phyloP scores from a whole-genome alignment of 2,329 filamentous ascomycete species.

The Fusarium redolens region DNA sequence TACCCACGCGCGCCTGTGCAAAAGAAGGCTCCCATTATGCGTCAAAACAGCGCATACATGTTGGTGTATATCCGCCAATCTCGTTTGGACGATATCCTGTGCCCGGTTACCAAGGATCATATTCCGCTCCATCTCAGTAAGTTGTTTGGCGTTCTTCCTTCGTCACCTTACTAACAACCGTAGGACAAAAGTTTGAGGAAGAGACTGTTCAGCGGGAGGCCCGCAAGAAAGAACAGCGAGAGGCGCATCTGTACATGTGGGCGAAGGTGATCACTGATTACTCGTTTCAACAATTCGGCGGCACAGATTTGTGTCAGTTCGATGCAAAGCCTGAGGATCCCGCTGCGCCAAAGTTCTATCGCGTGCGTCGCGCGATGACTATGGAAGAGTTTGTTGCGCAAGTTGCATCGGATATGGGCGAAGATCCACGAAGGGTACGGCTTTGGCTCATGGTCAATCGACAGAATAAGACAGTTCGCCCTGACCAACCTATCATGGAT shows the following conservation, averaged over 20 bases:
- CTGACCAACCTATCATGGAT: slow-evolving; percentile 87
- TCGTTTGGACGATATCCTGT: slow-evolving; percentile 83
- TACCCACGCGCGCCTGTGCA: slow-evolving; percentile 59
- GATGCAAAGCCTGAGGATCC: slow-evolving; percentile 74
- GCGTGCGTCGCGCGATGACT: slow-evolving; percentile 78
- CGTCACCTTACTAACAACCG: slow-evolving; percentile 28
- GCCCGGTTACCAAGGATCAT: slow-evolving; percentile 79
- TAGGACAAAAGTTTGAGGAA: slow-evolving; percentile 80
- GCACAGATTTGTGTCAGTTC: slow-evolving; percentile 82
- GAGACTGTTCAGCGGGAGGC: slow-evolving; percentile 82
- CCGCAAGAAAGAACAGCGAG: slow-evolving; percentile 87
- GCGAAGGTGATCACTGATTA: slow-evolving; percentile 84
- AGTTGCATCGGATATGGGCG: slow-evolving; percentile 76
- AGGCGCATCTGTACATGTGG: slow-evolving; percentile 91
- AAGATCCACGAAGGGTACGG: slow-evolving; percentile 77
- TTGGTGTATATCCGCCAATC: slow-evolving; percentile 95
- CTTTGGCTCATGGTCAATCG: slow-evolving; percentile 99
- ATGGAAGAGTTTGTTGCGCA: slow-evolving; percentile 78
- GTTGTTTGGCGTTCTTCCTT: slow-evolving; percentile 39
- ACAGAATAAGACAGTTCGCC: slow-evolving; percentile 95
- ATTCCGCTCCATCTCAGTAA: slow-evolving; percentile 84
- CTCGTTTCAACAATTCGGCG: slow-evolving; percentile 83
- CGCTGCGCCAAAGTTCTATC: slow-evolving; percentile 77
- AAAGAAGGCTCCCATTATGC: slow-evolving; percentile 69
- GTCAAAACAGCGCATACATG: slow-evolving; percentile 94